Base-by-base conservation (phyloP, 2,329 filamentous ascomycete species). In the Sporothrix dimorphospora region DNA sequence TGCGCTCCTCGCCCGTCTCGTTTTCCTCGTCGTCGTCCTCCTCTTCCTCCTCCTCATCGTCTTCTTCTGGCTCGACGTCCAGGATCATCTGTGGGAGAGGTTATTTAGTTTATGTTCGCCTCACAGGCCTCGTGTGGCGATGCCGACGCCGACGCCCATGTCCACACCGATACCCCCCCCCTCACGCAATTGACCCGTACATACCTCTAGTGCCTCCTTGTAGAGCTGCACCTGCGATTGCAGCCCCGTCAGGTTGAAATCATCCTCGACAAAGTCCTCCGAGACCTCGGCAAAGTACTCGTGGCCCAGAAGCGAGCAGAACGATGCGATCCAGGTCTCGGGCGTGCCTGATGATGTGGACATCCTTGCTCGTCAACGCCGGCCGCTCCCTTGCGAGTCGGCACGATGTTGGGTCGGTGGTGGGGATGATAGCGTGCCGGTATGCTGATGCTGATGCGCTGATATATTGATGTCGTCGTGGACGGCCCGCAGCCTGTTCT, bases 201-300 rank as follows among this genome's bases (percentile, higher is more conserved):
- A 6, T 82, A 91, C 89, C 86, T 99, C 96, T 75, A 99, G 85
- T 14, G 96, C 96, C 83, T 99, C 96, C 83, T 98, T 99, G 82
- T 99, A 99, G 93, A 98, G 97, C 75, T 94, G 92, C 69, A 99
- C 96, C 83, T 98, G 95, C 73, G 91, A 92, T 82, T 97, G 94
- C 78, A 99, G 86, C 67, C 96, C 96, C 0, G 96, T 99, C 76
- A 99, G 86, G 82, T 99, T 99, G 87, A 99, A 99, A 82, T 99
- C 96, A 89, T 99, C 96, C 82, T 99, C 96, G 80, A 99, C 98
- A 78, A 99, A 99, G 79, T 99, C 96, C 83, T 99, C 96, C 61
- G 94, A 96, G 68, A 99, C 95, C 85, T 99, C 96, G 75, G 96
- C 96, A 82, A 99, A 99, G 84, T 98, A 99, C 82, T 99, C 96